Percentiles rank a stretch among this genome's conserved stretches.
These are phyloP conservation scores for Fagus sylvatica DNA, from an alignment of 306 rosid genomes.

Conservation along the genomic window DNA sequence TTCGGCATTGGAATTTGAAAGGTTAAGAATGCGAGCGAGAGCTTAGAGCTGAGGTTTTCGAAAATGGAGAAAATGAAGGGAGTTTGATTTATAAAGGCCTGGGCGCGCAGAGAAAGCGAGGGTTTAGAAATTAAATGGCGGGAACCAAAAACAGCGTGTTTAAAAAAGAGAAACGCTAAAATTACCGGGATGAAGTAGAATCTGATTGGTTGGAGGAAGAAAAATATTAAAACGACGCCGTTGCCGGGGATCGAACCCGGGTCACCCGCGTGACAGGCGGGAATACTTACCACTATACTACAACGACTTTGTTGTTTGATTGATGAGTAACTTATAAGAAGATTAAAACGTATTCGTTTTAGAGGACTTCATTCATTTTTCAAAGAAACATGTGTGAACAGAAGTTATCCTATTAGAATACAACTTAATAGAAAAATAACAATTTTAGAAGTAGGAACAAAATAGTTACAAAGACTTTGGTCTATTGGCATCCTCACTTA, in stretches of 20 bases:
- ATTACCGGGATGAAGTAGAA: neutral
- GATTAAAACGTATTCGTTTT: too few species aligned
- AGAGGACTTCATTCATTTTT: too few species aligned
- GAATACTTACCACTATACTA: conserved; percentile 51
- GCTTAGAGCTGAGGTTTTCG: neutral
- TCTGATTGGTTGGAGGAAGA: neutral
- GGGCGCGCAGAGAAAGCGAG: neutral
- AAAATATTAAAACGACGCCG: conserved; percentile 7
- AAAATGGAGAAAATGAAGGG: neutral
- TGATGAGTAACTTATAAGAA: too few species aligned
- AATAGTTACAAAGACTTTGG: too few species aligned
- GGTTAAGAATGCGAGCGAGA: neutral
- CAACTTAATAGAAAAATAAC: too few species aligned
- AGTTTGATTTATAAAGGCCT: neutral
- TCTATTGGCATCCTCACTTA: too few species aligned
- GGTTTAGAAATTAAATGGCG: conserved; percentile 18
- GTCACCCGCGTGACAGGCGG: conserved; percentile 58
- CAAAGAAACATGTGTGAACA: too few species aligned
- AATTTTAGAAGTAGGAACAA: too few species aligned
- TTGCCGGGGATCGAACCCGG: conserved; percentile 58
- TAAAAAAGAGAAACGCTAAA: neutral
- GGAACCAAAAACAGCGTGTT: conserved; percentile 21
- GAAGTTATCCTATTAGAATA: too few species aligned
- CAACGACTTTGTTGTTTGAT: conserved; percentile 11
- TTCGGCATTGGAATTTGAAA: conserved; percentile 30